A percentile compares a stretch with the other conserved stretches of the same genome.
These are phyloP conservation scores for Bipolaris bicolor DNA, from an alignment of 2,329 filamentous ascomycete genomes.

Conservation along the genomic window DNA sequence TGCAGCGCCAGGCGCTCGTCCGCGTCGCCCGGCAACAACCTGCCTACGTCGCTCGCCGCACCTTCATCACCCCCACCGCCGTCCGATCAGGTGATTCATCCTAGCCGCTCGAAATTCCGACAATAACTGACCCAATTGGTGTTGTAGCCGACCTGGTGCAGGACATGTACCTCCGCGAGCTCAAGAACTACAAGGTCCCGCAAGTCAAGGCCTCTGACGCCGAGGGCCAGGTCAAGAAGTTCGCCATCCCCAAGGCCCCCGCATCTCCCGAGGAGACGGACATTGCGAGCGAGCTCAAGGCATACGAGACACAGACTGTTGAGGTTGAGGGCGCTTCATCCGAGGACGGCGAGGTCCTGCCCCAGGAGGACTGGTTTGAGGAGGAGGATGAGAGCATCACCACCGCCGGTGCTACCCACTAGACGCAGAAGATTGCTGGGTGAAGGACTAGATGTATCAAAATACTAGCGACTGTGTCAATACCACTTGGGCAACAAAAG, in stretches of 20 bases:
- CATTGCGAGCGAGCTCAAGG: constrained; percentile 87
- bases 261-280: constrained; percentile 91
- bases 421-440: constrained; percentile 18
- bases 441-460: constrained; percentile 40
- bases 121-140: constrained; percentile 44
- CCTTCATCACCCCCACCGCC: constrained; percentile 67
- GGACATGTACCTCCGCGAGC: constrained; percentile 95
- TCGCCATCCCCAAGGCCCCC: constrained; percentile 79
- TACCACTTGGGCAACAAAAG: constrained; percentile 41
- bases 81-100: constrained; percentile 65
- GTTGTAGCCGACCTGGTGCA: constrained; percentile 89
- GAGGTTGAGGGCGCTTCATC: constrained; percentile 86
- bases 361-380: constrained; percentile 80
- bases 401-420: constrained; percentile 47
- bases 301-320: constrained; percentile 92
- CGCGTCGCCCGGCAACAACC: constrained; percentile 65
- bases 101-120: constrained; percentile 23
- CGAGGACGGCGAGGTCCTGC: constrained; percentile 63
- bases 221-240: constrained; percentile 89
- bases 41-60: constrained; percentile 63
- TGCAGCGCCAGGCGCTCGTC: constrained; percentile 65
- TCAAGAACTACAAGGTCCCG: constrained; percentile 91
- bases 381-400: constrained; percentile 66
- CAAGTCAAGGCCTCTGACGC: constrained; percentile 84
- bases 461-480: constrained; percentile 45